Evolutionary conservation across 345 rosid genomes (phyloP).

Genomic region (Eucalyptus tenuipes): DNA sequence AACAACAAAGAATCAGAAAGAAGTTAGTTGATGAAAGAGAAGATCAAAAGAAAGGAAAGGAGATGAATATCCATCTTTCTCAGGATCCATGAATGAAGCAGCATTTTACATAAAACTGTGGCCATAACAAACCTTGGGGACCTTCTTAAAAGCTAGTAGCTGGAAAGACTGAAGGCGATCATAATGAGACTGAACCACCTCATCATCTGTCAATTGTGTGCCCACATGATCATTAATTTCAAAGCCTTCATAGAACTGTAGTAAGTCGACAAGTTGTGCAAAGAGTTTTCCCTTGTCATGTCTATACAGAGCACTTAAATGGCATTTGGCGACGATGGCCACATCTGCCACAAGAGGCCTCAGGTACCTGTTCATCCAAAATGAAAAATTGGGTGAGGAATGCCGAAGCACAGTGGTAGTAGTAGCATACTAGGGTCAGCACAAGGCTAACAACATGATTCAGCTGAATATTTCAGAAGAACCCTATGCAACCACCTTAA

Average conservation of each 20-base stretch:
- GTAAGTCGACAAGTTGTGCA: constrained; percentile 87
- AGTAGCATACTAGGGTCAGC: neutral
- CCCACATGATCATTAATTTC: constrained; percentile 98
- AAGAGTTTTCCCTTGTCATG: constrained; percentile 90
- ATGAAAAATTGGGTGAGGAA: neutral
- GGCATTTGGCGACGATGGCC: constrained; percentile 92
- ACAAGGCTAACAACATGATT: neutral
- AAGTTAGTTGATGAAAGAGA: neutral
- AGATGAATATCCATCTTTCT: neutral
- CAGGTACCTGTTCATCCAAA: constrained; percentile 47
- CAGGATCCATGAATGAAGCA: neutral
- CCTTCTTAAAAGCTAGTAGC: constrained; percentile 78
- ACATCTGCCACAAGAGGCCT: constrained; percentile 97
- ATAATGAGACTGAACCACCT: constrained; percentile 84
- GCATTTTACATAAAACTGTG: neutral
- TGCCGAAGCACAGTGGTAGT: neutral
- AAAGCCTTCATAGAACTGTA: constrained; percentile 95
- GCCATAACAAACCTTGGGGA: constrained; percentile 57
- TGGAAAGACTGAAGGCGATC: constrained; percentile 83
- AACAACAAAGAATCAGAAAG: neutral
- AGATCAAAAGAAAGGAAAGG: neutral
- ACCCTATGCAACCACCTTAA: neutral
- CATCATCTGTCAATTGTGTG: constrained; percentile 88
- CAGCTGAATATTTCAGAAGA: neutral
- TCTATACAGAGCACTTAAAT: constrained; percentile 73